Percentiles rank a stretch among this genome's conserved stretches.
phyloP scores from a whole-genome alignment of 2,329 filamentous ascomycete species.

The Monosporascus sp. region DNA sequence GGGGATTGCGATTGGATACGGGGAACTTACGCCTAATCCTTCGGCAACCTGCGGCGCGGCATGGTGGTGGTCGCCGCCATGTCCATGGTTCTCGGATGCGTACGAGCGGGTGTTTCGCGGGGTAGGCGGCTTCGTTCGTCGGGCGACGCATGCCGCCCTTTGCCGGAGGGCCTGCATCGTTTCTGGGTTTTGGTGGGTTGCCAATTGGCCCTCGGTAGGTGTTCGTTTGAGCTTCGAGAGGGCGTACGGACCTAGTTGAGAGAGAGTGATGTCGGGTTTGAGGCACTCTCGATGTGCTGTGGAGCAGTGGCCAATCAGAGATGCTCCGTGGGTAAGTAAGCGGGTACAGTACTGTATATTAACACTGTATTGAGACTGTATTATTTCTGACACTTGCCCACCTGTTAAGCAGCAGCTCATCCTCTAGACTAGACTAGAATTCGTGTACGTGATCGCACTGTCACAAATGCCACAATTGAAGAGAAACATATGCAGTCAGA shows the following conservation, averaged over 20 bases:
- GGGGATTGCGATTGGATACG: not conserved
- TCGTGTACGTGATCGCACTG: too few species aligned
- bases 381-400: not conserved
- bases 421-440: too few species aligned
- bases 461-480: too few species aligned
- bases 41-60: constrained; percentile 40
- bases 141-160: constrained; percentile 35
- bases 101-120: constrained; percentile 40
- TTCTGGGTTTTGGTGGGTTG: constrained; percentile 8
- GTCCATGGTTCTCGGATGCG: constrained; percentile 47
- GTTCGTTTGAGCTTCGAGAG: constrained; percentile 10
- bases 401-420: too few species aligned
- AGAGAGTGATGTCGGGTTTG: constrained; percentile 15
- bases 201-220: constrained; percentile 19
- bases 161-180: constrained; percentile 35
- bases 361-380: too few species aligned
- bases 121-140: constrained; percentile 27
- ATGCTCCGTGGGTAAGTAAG: constrained; percentile 10
- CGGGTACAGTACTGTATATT: too few species aligned
- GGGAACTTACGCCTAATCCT: constrained; percentile 48
- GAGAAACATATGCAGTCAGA: too few species aligned
- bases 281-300: constrained; percentile 16
- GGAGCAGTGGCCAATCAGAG: constrained; percentile 15
- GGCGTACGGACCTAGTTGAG: constrained; percentile 4
- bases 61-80: constrained; percentile 26